phyloP scores from a whole-genome alignment of 768 basidiomycete species.

The Pisolithus marmoratus region DNA sequence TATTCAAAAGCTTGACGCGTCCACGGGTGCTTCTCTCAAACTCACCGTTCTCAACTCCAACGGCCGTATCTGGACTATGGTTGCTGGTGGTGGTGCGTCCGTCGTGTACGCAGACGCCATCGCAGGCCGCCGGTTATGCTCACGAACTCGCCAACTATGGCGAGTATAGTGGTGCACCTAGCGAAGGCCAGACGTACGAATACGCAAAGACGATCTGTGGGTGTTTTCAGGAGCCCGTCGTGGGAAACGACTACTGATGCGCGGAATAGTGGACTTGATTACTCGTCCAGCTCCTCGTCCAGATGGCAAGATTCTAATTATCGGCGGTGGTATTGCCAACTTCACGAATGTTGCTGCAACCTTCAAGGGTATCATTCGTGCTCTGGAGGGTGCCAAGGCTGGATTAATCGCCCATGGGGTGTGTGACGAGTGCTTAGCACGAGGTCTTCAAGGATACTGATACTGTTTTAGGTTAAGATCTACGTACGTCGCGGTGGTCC shows the following conservation, averaged over 20 bases:
- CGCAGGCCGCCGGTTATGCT: constrained; percentile 89
- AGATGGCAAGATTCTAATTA: constrained; percentile 97
- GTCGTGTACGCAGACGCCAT: constrained; percentile 73
- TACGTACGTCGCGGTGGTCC: constrained; percentile 98
- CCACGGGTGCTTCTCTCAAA: constrained; percentile 97
- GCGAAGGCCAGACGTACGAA: constrained; percentile 97
- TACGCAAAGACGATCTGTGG: constrained; percentile 96
- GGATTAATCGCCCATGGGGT: constrained; percentile 56
- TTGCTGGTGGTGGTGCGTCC: constrained; percentile 90
- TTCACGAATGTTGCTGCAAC: constrained; percentile 99
- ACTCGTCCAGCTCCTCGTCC: constrained; percentile 80
- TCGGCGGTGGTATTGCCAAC: constrained; percentile 99
- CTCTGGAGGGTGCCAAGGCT: constrained; percentile 88
- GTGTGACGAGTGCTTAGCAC: not conserved
- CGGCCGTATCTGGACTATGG: constrained; percentile 99
- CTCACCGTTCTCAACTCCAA: constrained; percentile 93
- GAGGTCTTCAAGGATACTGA: not conserved
- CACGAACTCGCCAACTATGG: constrained; percentile 99
- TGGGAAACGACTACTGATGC: not conserved
- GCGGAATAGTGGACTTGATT: constrained; percentile 73
- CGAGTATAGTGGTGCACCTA: constrained; percentile 98
- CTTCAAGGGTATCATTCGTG: constrained; percentile 99
- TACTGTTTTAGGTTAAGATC: constrained; percentile 64
- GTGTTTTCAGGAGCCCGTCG: constrained; percentile 21
- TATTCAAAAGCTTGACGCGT: constrained; percentile 96